phyloP scores from a whole-genome alignment of 768 basidiomycete species.

The Austroboletus eburneus region DNA sequence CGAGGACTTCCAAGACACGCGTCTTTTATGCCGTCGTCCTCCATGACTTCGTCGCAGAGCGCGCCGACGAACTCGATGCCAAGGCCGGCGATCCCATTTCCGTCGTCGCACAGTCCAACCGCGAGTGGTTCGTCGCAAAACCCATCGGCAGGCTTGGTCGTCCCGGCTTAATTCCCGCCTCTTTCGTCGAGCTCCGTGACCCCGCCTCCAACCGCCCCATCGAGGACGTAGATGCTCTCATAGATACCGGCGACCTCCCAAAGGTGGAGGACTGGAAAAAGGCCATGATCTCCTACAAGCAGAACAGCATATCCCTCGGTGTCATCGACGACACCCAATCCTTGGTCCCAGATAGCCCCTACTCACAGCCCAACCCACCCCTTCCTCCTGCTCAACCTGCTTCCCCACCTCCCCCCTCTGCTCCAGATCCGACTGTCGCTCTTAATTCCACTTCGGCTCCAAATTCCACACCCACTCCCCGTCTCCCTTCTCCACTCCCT shows the following conservation, averaged over 20 bases:
- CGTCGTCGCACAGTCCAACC: constrained; percentile 98
- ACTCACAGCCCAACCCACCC: constrained; percentile 20
- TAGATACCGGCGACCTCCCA: constrained; percentile 85
- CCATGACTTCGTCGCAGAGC: constrained; percentile 94
- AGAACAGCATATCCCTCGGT: constrained; percentile 91
- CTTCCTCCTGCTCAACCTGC: constrained; percentile 6
- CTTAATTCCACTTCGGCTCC: too few relatives aligned
- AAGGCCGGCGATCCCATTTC: constrained; percentile 92
- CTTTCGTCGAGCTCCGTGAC: constrained; percentile 96
- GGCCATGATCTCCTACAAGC: constrained; percentile 92
- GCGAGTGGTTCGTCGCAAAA: constrained; percentile 99
- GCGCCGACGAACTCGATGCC: constrained; percentile 94
- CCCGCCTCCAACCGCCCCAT: constrained; percentile 80
- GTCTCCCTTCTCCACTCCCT: constrained; percentile 41
- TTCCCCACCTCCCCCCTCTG: constrained; percentile 6
- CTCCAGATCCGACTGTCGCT: too few relatives aligned
- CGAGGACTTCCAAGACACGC: constrained; percentile 41
- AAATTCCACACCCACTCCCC: constrained; percentile 20
- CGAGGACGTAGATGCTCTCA: constrained; percentile 68
- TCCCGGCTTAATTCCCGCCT: constrained; percentile 94
- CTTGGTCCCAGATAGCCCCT: constrained; percentile 44
- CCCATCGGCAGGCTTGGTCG: constrained; percentile 93
- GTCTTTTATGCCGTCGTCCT: constrained; percentile 93
- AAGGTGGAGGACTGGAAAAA: constrained; percentile 99
- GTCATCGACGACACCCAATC: constrained; percentile 66